Evolutionary conservation across 2,329 filamentous ascomycete genomes (phyloP).

Genomic region (Penicillium verrucosum): DNA sequence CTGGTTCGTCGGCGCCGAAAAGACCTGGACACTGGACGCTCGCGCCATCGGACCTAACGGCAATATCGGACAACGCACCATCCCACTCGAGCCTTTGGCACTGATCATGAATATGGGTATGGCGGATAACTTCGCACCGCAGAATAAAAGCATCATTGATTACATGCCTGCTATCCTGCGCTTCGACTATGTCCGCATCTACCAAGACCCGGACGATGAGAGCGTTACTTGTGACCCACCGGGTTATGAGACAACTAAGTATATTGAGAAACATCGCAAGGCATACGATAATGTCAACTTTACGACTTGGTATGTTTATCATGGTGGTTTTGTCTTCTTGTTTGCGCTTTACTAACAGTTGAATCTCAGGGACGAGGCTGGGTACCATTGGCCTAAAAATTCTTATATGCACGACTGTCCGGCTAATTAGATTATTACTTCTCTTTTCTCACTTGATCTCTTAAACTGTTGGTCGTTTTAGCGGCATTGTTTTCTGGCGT

Average conservation of each 20-base stretch:
- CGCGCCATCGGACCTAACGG: slow-evolving; percentile 64
- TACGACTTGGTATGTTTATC: slow-evolving; percentile 55
- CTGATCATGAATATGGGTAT: slow-evolving; percentile 69
- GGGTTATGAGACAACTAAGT: slow-evolving; percentile 64
- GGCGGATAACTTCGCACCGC: slow-evolving; percentile 61
- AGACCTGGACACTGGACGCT: slow-evolving; percentile 62
- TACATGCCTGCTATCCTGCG: slow-evolving; percentile 64
- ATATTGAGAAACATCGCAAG: slow-evolving; percentile 60
- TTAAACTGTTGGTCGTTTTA: slow-evolving; percentile 20
- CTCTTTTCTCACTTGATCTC: neutral
- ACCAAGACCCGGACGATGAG: slow-evolving; percentile 59
- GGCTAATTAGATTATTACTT: slow-evolving; percentile 8
- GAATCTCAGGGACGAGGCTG: slow-evolving; percentile 44
- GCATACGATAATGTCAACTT: slow-evolving; percentile 63
- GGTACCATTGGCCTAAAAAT: slow-evolving; percentile 61
- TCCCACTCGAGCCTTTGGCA: slow-evolving; percentile 66
- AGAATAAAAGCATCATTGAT: slow-evolving; percentile 57
- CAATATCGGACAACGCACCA: slow-evolving; percentile 63
- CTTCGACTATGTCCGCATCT: slow-evolving; percentile 68
- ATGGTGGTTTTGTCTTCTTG: neutral
- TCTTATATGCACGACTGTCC: slow-evolving; percentile 57
- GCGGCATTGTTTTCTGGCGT: slow-evolving; percentile 31
- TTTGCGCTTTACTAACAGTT: neutral
- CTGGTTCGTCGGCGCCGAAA: slow-evolving; percentile 66
- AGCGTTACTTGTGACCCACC: slow-evolving; percentile 65